Percentiles rank a stretch among this genome's conserved stretches.
These are phyloP conservation scores for Aspergillus sp. DNA, from an alignment of 2,329 filamentous ascomycete species.

Conservation along the genomic window DNA sequence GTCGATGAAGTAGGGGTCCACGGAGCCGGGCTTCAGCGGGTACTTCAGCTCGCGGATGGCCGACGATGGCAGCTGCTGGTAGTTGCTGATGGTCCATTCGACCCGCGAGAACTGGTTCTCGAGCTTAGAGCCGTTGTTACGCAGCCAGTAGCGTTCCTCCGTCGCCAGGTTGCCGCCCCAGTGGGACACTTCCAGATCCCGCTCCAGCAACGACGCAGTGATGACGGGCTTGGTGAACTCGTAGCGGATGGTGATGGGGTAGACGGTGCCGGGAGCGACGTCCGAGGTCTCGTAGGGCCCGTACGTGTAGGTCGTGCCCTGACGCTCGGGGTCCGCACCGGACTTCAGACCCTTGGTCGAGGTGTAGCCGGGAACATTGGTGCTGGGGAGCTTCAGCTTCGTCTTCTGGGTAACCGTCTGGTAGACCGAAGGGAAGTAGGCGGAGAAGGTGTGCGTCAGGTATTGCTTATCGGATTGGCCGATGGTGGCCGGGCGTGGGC, in stretches of 20 bases:
- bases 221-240: constrained; percentile 92
- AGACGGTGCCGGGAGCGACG: constrained; percentile 71
- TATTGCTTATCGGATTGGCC: constrained; percentile 84
- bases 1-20: constrained; percentile 91
- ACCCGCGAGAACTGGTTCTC: constrained; percentile 72
- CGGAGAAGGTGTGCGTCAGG: constrained; percentile 80
- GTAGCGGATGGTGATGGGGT: constrained; percentile 78
- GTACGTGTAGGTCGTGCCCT: constrained; percentile 83
- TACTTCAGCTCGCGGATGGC: constrained; percentile 82
- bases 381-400: constrained; percentile 82
- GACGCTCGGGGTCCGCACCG: constrained; percentile 72
- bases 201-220: constrained; percentile 75
- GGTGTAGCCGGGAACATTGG: constrained; percentile 82
- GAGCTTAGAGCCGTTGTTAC: constrained; percentile 80
- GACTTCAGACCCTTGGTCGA: constrained; percentile 62
- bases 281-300: constrained; percentile 73
- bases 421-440: constrained; percentile 82
- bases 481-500: constrained; percentile 77
- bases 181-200: constrained; percentile 92
- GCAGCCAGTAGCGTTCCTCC: constrained; percentile 88
- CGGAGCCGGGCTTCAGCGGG: constrained; percentile 74
- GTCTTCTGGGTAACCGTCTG: constrained; percentile 91
- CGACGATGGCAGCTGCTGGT: constrained; percentile 72
- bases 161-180: constrained; percentile 97
- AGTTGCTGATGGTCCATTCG: constrained; percentile 70